Evolutionary conservation across 139 green algal genomes (phyloP).

Genomic region (Nannochloris sp.): DNA sequence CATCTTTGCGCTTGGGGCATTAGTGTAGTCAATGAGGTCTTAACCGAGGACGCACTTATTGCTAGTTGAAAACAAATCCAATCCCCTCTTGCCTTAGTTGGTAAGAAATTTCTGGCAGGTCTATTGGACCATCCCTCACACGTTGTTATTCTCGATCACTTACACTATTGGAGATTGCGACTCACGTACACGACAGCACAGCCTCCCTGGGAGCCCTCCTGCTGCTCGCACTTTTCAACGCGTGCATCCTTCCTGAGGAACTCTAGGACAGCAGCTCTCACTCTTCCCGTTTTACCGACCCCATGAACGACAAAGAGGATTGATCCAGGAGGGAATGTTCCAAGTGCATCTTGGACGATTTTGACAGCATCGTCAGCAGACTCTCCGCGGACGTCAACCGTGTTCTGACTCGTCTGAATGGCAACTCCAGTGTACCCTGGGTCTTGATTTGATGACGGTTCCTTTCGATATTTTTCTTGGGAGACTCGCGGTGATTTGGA

Average conservation of each 20-base stretch:
- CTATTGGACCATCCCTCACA: constrained; percentile 1
- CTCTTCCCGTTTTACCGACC: constrained; percentile 26
- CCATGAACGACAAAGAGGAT: constrained; percentile 47
- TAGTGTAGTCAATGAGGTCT: constrained; percentile 14
- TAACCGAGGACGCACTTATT: constrained; percentile 12
- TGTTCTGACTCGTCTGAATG: constrained; percentile 36
- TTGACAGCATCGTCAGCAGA: constrained; percentile 11
- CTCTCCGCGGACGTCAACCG: constrained; percentile 38
- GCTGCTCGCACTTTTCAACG: constrained; percentile 19
- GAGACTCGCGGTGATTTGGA: too few species aligned
- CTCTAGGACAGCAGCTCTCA: constrained; percentile 26
- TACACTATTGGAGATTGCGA: neutral
- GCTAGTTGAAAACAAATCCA: constrained; percentile 20
- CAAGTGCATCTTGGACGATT: constrained; percentile 14
- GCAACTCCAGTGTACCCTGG: neutral
- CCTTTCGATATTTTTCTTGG: too few species aligned
- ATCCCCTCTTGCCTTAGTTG: constrained; percentile 1
- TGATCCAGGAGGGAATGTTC: neutral
- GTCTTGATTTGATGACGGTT: too few species aligned
- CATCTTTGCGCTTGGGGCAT: constrained; percentile 19
- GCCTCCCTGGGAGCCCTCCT: constrained; percentile 20
- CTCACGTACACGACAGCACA: constrained; percentile 20
- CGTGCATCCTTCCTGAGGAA: constrained; percentile 6
- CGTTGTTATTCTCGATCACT: neutral
- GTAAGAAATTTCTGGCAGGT: constrained; percentile 15